Base-by-base conservation (phyloP, 1,284 basidiomycete species). In the Papiliotrema laurentii region DNA sequence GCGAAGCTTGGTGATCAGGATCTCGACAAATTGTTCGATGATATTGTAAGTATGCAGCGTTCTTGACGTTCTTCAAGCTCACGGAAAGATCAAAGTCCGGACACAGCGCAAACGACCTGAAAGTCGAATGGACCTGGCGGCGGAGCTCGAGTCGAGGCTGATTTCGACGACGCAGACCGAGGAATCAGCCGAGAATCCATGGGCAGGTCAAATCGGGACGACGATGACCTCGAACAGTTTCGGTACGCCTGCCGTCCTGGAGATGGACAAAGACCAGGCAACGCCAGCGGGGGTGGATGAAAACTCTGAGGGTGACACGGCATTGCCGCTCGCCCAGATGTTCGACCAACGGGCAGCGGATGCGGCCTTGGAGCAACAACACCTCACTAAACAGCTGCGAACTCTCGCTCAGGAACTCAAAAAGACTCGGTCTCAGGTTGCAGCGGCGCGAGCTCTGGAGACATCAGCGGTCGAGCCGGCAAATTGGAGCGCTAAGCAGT, bases 1-100 rank as follows among this genome's bases (percentile, higher is more conserved):
- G 89, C 96, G 68, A 88, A 86, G 63, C 79, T 97, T 25, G 88
- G 88, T 0, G 91, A 97, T 69, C 86, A 89, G 48, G 92, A 97
- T 67, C 77, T 97, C 45, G 93, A 94, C 77, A 89, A 87, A 66
- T 78, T 97, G 16, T 97, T 86, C 70, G 89, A 96, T 73, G 73
- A 76, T 53, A 76, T 72, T 47, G 68, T 66, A 41, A 52, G 61
- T 50, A 1, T 21, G 6, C 16, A 1, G 13, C 7, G 4, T 11
- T 2, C 21, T n/a, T 11, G 9, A 19, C 10, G 5, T 26, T 5
- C 10, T 4, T 3, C 14, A 27, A 28, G 40, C 45, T 49, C n/a
- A 54, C 27, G 10, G 25, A 1, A 43, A 72, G 70, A 84, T 90
- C 30, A 90, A 89, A 68, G 89, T 94, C 44, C 89, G 94, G 72